Percentiles rank a stretch among this genome's conserved stretches.
phyloP scores from a whole-genome alignment of 139 green algal species.

The Picochlorum sp. region DNA sequence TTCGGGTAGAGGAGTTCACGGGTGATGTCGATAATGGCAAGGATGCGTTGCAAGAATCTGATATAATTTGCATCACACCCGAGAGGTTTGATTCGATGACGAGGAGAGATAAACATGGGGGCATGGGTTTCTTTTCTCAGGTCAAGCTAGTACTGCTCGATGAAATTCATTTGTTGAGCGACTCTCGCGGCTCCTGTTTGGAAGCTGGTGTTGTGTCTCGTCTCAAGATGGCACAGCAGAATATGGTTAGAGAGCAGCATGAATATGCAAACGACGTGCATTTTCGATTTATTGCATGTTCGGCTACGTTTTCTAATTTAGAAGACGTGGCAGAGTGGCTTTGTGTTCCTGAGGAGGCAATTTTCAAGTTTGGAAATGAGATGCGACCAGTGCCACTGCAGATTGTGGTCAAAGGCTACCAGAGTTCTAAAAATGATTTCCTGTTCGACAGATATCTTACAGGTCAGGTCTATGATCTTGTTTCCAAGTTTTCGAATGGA shows the following conservation, averaged over 20 bases:
- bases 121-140: constrained; percentile 56
- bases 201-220: constrained; percentile 76
- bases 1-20: constrained; percentile 59
- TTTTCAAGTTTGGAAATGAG: constrained; percentile 76
- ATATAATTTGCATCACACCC: constrained; percentile 74
- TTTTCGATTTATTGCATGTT: constrained; percentile 77
- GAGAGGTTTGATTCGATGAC: constrained; percentile 80
- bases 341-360: constrained; percentile 21
- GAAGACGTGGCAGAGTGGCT: constrained; percentile 70
- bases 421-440: constrained; percentile 56
- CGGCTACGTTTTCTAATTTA: constrained; percentile 77
- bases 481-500: constrained; percentile 57
- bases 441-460: constrained; percentile 76
- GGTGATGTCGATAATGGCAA: constrained; percentile 41
- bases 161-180: constrained; percentile 85
- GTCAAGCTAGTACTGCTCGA: constrained; percentile 81
- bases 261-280: not conserved
- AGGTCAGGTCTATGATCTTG: constrained; percentile 52
- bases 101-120: constrained; percentile 35
- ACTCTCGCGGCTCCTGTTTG: constrained; percentile 59
- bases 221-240: constrained; percentile 64
- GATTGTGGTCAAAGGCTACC: constrained; percentile 68
- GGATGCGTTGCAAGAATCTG: constrained; percentile 47
- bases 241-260: constrained; percentile 37
- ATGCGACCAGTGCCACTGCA: constrained; percentile 73